A percentile compares a stretch with the other conserved stretches of the same genome.
phyloP scores from a whole-genome alignment of 75 land plant genomes.

The Pinus taeda region DNA sequence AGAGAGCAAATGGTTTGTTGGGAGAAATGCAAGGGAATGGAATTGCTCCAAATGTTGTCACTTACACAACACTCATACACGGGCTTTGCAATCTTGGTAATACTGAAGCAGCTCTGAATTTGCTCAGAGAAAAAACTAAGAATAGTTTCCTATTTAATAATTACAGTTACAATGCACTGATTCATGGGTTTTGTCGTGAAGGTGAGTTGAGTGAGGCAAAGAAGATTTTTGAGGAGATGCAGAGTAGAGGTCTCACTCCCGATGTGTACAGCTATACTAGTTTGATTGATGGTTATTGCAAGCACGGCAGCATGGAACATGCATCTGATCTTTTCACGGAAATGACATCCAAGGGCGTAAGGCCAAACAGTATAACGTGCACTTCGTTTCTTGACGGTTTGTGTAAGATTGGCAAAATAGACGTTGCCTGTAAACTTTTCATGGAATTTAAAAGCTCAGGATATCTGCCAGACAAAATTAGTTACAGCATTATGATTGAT shows the following conservation, averaged over 20 bases:
- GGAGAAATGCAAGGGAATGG: slow-evolving; percentile 37
- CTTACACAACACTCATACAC: slow-evolving; percentile 57
- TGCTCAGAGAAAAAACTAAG: slow-evolving; percentile 54
- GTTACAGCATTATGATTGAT: slow-evolving; percentile 51
- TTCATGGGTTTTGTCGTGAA: slow-evolving; percentile 52
- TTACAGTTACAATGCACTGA: slow-evolving; percentile 60
- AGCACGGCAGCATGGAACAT: slow-evolving; percentile 33
- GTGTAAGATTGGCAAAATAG: slow-evolving; percentile 20
- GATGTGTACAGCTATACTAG: slow-evolving; percentile 51
- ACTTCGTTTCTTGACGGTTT: slow-evolving; percentile 57
- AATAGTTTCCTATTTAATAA: slow-evolving; percentile 51
- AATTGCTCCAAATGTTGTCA: slow-evolving; percentile 46
- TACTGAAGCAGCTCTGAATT: slow-evolving; percentile 34
- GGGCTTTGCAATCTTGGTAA: slow-evolving; percentile 48
- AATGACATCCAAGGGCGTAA: slow-evolving; percentile 30
- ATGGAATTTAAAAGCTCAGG: slow-evolving; percentile 39
- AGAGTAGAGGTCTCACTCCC: slow-evolving; percentile 30
- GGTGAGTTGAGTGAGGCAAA: slow-evolving; percentile 42
- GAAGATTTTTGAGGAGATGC: slow-evolving; percentile 31
- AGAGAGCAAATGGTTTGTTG: slow-evolving; percentile 35
- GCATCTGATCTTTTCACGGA: slow-evolving; percentile 34
- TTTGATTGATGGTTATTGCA: slow-evolving; percentile 54
- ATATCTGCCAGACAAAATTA: slow-evolving; percentile 34
- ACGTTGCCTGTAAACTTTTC: slow-evolving; percentile 25
- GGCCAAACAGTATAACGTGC: slow-evolving; percentile 42